Evolutionary conservation across 805 yeast genomes (phyloP).

Genomic region (Kockiozyma suomiensis): DNA sequence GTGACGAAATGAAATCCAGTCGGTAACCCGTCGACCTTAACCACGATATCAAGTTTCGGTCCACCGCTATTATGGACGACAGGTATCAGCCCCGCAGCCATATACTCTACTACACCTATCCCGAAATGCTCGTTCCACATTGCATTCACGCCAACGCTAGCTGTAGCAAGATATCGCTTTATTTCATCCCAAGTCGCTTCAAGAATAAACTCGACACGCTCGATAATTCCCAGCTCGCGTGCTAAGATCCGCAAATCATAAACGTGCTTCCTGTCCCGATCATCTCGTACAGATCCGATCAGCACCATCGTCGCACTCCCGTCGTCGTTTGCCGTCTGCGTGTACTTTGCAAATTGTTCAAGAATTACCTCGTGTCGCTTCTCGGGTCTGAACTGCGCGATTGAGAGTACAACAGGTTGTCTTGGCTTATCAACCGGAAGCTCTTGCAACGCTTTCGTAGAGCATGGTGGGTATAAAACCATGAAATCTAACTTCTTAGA

Average conservation of each 20-base stretch:
- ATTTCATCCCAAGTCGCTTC: slow-evolving; percentile 76
- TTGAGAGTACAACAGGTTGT: slow-evolving; percentile 50
- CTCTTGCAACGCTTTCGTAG: slow-evolving; percentile 53
- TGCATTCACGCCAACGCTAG: slow-evolving; percentile 82
- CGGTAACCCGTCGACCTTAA: slow-evolving; percentile 50
- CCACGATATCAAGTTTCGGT: slow-evolving; percentile 83
- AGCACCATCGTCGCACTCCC: slow-evolving; percentile 55
- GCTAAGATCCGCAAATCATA: slow-evolving; percentile 52
- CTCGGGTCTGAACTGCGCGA: slow-evolving; percentile 96
- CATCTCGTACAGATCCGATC: slow-evolving; percentile 81
- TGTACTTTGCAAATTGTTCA: slow-evolving; percentile 61
- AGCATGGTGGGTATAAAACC: slow-evolving; percentile 87
- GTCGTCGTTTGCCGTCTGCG: background rate
- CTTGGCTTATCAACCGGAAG: slow-evolving; percentile 28
- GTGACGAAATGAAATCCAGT: slow-evolving; percentile 83
- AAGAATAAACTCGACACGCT: slow-evolving; percentile 57
- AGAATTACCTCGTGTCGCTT: slow-evolving; percentile 81
- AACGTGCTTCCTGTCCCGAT: slow-evolving; percentile 64
- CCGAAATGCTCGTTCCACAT: slow-evolving; percentile 99
- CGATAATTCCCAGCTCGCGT: slow-evolving; percentile 48
- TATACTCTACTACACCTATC: slow-evolving; percentile 91
- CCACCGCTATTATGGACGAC: slow-evolving; percentile 95
- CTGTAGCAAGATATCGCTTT: slow-evolving; percentile 52
- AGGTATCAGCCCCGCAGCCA: slow-evolving; percentile 84
- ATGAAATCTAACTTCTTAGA: slow-evolving; percentile 43